Evolutionary conservation across 2,329 filamentous ascomycete species (phyloP).

Genomic region (Emericellopsis cladophorae): DNA sequence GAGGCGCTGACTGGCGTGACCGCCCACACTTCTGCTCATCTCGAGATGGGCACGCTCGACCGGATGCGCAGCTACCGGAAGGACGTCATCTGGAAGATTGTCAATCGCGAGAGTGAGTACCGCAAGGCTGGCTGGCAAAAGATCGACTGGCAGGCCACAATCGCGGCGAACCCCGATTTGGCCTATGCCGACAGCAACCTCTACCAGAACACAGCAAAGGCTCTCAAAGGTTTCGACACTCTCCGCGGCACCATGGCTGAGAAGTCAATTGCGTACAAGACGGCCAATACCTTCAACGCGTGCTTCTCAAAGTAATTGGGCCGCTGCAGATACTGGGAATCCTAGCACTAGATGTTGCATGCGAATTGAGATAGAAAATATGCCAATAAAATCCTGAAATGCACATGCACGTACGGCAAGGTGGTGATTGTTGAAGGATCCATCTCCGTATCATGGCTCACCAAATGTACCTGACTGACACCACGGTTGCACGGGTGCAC

Average conservation of each 20-base stretch:
- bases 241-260: not conserved
- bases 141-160: not conserved
- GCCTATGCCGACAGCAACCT: not conserved
- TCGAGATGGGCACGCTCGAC: not conserved
- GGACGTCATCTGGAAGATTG: not conserved
- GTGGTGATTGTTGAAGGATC: too few species aligned
- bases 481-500: too few species aligned
- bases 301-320: not conserved
- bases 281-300: not conserved
- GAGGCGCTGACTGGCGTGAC: not conserved
- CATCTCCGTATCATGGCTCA: too few species aligned
- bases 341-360: too few species aligned
- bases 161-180: not conserved
- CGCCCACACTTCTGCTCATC: not conserved
- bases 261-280: not conserved
- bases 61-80: not conserved
- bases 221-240: not conserved
- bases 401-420: too few species aligned
- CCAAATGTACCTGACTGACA: too few species aligned
- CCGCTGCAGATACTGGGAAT: too few species aligned
- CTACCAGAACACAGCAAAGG: not conserved
- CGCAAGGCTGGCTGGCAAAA: not conserved
- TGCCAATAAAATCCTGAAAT: too few species aligned
- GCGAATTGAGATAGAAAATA: too few species aligned
- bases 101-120: not conserved